These are phyloP conservation scores for Entonaema liquescens DNA, from an alignment of 495 filamentous ascomycete genomes.

Conservation along the genomic window DNA sequence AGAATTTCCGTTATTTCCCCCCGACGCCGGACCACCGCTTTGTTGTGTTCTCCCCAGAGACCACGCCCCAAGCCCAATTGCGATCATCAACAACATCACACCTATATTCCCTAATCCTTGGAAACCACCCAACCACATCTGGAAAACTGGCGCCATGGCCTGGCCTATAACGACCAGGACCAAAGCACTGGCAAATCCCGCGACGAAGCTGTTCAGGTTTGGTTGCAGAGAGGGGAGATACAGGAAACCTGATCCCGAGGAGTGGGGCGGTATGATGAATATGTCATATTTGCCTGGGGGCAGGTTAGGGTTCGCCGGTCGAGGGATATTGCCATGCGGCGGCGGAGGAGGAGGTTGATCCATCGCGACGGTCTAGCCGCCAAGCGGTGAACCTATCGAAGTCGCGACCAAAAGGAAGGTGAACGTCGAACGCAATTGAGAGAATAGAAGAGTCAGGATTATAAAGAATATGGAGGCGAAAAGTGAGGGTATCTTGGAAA, in stretches of 20 bases:
- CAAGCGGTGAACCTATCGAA: conserved; percentile 16
- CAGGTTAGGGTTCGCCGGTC: conserved; percentile 57
- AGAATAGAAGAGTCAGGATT: conserved; percentile 43
- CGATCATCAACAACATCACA: conserved; percentile 67
- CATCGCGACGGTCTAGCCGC: conserved; percentile 31
- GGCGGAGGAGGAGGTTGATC: conserved; percentile 47
- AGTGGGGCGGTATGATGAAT: conserved; percentile 96
- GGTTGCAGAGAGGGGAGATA: conserved; percentile 90
- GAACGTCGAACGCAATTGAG: conserved; percentile 1
- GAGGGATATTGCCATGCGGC: conserved; percentile 71
- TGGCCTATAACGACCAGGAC: conserved; percentile 71
- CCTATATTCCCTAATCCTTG: conserved; percentile 68
- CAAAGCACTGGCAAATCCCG: conserved; percentile 79
- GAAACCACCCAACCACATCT: conserved; percentile 71
- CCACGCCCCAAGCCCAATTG: conserved; percentile 80
- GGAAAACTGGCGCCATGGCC: conserved; percentile 72
- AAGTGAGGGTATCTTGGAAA: conserved; percentile 48
- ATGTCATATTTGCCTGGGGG: conserved; percentile 92
- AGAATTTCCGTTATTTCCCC: conserved; percentile 43
- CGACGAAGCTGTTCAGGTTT: conserved; percentile 88
- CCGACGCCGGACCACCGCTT: conserved; percentile 50
- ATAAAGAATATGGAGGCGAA: conserved; percentile 22
- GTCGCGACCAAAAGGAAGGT: conserved; percentile 17
- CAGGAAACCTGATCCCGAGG: conserved; percentile 86
- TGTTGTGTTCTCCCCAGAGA: conserved; percentile 72